Evolutionary conservation across 441 rosid species (phyloP), one percentile per base, ranked within the genome.

Genomic region (Viola pubescens): DNA sequence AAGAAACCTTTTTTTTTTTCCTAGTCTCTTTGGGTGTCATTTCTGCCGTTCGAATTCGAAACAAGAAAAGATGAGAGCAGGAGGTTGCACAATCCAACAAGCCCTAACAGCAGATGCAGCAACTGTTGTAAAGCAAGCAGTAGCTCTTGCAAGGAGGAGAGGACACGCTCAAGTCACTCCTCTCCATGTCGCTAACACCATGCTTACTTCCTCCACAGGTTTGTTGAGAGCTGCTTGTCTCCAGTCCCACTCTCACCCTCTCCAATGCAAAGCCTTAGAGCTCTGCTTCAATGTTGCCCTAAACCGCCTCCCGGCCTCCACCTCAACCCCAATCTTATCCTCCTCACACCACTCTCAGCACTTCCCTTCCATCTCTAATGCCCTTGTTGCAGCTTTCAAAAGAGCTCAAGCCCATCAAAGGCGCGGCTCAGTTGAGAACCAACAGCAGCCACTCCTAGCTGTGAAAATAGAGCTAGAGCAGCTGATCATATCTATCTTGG

Each of bases 121-220:
- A 3, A 55, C 53, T 47, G 52, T 74, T 10, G 79, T 86, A 44
- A 84, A 82, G 63, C 90, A 86, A 72, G 85, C 94, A 0, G 77
- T 82, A 39, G 73, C 70, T 37, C 78, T 84, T 5, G 94, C 94
- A 8, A 66, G 75, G 34, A 67, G 83, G 55, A 72, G 94, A 56
- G 94, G 94, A 12, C 94, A 86, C 52, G 79, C 94, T 4, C 94
- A 86, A 52, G 94, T 86, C 55, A 86, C 94, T 12, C 94, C 94
- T 56, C 94, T 84, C 8, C 94, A 86, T 49, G 89, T 86, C 6
- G 94, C 94, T 1, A 86, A 71, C 60, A 75, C 90, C 49, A 82
- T 84, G 90, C 78, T 86, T 10, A 78, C 86, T 40, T 63, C 83
- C 40, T 70, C 88, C 46, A 53, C 77, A 0, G 77, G 86, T 19